A percentile compares a stretch with the other conserved stretches of the same genome.
phyloP scores from a whole-genome alignment of 2,329 filamentous ascomycete species.

The Phyllosticta paracitricarpa region DNA sequence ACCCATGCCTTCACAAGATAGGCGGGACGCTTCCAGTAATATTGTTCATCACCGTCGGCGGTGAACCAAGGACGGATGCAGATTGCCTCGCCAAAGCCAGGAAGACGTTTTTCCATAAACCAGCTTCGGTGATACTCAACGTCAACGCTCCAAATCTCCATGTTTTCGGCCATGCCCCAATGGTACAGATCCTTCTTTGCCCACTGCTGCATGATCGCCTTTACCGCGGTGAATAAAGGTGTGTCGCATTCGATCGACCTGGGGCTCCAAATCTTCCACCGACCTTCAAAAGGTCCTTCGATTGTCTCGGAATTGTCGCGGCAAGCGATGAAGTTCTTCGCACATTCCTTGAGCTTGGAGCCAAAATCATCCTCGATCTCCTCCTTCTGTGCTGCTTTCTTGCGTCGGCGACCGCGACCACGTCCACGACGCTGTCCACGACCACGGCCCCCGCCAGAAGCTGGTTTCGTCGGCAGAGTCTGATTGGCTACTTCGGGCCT shows the following conservation, averaged over 20 bases:
- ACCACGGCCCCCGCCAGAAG: background rate
- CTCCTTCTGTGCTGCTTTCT: background rate
- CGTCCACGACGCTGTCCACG: background rate
- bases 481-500: too few species aligned
- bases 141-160: background rate
- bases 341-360: background rate
- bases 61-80: background rate
- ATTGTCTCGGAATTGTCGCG: background rate
- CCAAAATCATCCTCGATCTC: background rate
- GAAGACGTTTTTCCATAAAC: background rate
- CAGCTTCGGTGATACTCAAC: background rate
- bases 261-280: background rate
- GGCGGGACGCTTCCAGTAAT: background rate
- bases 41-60: background rate
- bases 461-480: background rate
- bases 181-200: background rate
- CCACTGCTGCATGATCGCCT: background rate
- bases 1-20: background rate
- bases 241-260: background rate
- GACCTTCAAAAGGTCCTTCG: background rate
- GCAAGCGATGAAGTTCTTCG: background rate
- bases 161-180: background rate
- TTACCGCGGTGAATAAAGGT: background rate
- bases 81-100: background rate
- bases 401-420: background rate